Percentiles rank a stretch among this genome's conserved stretches.
Evolutionary conservation across 306 rosid species (phyloP).

Genomic region (Casuarina cunninghamiana): DNA sequence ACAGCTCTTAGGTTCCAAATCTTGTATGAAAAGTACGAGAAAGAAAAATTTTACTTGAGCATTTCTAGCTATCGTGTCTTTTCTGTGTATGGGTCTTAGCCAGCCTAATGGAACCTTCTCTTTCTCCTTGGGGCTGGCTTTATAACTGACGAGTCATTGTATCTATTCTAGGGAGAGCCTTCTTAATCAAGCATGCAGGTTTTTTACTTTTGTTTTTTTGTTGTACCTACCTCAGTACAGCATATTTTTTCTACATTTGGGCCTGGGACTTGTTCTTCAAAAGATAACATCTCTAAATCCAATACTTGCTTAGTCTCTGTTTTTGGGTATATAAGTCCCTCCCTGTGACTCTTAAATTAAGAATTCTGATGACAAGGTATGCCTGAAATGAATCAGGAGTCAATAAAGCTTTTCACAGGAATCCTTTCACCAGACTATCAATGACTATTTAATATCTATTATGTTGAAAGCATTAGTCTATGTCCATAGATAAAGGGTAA

Average conservation of each 20-base stretch:
- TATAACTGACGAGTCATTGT: background rate
- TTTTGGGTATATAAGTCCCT: background rate
- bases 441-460: background rate
- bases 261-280: background rate
- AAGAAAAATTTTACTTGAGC: background rate
- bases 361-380: background rate
- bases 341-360: conserved; percentile 5
- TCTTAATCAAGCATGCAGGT: background rate
- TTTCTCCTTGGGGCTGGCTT: background rate
- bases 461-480: background rate
- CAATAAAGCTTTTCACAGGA: background rate
- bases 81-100: background rate
- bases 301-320: conserved; percentile 5
- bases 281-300: background rate
- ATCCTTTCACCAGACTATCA: background rate
- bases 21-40: background rate
- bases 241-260: background rate
- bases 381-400: conserved; percentile 4
- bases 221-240: background rate
- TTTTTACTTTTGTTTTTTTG: background rate
- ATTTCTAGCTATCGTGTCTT: background rate
- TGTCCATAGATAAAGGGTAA: background rate
- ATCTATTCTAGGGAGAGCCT: background rate
- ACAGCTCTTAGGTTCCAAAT: background rate
- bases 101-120: background rate